A percentile compares a stretch with the other conserved stretches of the same genome.
These are phyloP conservation scores for Paramecium octaurelia DNA, from an alignment of 73 alveolate genomes.

Conservation along the genomic window DNA sequence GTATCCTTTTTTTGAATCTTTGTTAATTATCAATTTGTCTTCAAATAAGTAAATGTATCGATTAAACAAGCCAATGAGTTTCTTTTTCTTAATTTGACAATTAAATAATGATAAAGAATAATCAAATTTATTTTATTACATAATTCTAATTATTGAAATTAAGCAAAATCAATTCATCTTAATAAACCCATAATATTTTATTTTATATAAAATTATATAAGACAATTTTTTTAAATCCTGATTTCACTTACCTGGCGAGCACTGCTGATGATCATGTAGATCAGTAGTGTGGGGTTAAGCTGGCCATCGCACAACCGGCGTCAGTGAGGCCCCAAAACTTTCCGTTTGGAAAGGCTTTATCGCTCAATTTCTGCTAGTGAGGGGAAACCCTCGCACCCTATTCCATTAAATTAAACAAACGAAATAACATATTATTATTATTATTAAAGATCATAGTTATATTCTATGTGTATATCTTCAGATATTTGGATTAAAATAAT, in stretches of 20 bases:
- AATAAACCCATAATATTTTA: constrained; percentile 16
- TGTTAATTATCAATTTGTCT: background rate
- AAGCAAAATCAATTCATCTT: background rate
- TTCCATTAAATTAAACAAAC: constrained; percentile 5
- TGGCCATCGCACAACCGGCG: constrained; percentile 59
- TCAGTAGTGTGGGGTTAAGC: constrained; percentile 55
- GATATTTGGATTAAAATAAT: background rate
- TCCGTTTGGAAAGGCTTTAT: constrained; percentile 60
- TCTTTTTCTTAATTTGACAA: constrained; percentile 27
- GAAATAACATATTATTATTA: background rate
- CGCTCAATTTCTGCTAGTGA: constrained; percentile 61
- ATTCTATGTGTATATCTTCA: background rate
- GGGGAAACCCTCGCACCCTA: constrained; percentile 59
- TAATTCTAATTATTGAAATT: background rate
- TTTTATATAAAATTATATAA: background rate
- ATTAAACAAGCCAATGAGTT: background rate
- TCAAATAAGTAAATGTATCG: background rate
- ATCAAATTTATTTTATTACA: background rate
- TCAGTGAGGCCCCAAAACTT: constrained; percentile 57
- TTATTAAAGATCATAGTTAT: background rate
- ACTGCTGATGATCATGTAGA: constrained; percentile 50
- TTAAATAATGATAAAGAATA: background rate
- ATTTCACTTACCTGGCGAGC: constrained; percentile 57
- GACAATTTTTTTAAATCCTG: background rate
- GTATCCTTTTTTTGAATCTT: background rate